These are phyloP conservation scores for Candolleomyces aberdarensis DNA, from an alignment of 768 basidiomycete genomes.

Conservation along the genomic window DNA sequence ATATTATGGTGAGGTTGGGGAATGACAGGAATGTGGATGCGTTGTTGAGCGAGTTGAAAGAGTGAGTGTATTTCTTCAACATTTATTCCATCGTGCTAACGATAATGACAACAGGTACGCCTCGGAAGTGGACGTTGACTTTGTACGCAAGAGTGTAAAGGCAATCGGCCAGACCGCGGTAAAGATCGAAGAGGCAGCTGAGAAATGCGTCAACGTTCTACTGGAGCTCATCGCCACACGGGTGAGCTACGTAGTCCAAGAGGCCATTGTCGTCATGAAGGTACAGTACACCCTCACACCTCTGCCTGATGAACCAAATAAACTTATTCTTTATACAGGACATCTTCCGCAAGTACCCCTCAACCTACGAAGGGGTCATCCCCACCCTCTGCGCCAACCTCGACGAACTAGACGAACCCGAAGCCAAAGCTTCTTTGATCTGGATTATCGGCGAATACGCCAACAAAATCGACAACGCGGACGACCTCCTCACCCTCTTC, in stretches of 20 bases:
- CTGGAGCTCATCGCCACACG: slow-evolving; percentile 90
- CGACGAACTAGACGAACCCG: slow-evolving; percentile 96
- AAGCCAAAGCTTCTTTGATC: slow-evolving; percentile 95
- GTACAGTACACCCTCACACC: slow-evolving; percentile 35
- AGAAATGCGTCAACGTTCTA: slow-evolving; percentile 91
- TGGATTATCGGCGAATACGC: slow-evolving; percentile 99
- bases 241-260: slow-evolving; percentile 97
- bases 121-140: slow-evolving; percentile 97
- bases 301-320: background rate
- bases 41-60: slow-evolving; percentile 90
- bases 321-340: slow-evolving; percentile 52
- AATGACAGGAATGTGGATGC: slow-evolving; percentile 92
- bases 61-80: slow-evolving; percentile 69
- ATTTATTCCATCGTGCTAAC: background rate
- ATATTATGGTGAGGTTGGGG: slow-evolving; percentile 95
- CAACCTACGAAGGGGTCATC: slow-evolving; percentile 96
- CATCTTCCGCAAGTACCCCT: slow-evolving; percentile 97
- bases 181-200: slow-evolving; percentile 90
- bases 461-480: slow-evolving; percentile 95
- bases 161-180: slow-evolving; percentile 97
- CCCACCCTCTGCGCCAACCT: slow-evolving; percentile 92
- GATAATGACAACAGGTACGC: slow-evolving; percentile 61
- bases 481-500: slow-evolving; percentile 85
- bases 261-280: slow-evolving; percentile 99
- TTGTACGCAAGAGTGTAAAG: slow-evolving; percentile 91